A percentile compares a stretch with the other conserved stretches of the same genome.
phyloP scores from a whole-genome alignment of 768 basidiomycete genomes.

The Leccinum uliginosum region DNA sequence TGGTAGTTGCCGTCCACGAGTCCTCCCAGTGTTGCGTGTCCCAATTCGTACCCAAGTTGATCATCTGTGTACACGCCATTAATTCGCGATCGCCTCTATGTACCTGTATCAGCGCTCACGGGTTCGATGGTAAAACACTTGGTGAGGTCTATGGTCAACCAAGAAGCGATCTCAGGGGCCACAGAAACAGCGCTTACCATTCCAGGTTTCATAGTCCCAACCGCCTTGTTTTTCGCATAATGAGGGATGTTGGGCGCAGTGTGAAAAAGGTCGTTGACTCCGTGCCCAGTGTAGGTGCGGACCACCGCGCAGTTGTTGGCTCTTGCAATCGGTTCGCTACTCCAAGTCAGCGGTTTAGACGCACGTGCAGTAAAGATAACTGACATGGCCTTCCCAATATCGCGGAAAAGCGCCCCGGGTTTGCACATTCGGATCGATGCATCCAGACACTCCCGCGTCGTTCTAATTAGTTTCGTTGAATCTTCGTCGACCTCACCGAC shows the following conservation, averaged over 20 bases:
- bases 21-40: conserved; percentile 85
- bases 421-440: conserved; percentile 91
- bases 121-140: conserved; percentile 78
- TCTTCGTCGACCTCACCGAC: conserved; percentile 84
- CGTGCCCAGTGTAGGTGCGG: conserved; percentile 88
- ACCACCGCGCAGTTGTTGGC: conserved; percentile 87
- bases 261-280: conserved; percentile 86
- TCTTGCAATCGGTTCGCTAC: conserved; percentile 80
- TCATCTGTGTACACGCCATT: conserved; percentile 58
- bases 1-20: conserved; percentile 94
- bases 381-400: conserved; percentile 83
- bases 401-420: conserved; percentile 86
- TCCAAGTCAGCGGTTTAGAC: conserved; percentile 10
- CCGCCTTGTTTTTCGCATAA: conserved; percentile 90
- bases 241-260: conserved; percentile 84
- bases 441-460: conserved; percentile 79
- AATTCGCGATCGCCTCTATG: conserved; percentile 1
- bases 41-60: conserved; percentile 81
- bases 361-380: conserved; percentile 27
- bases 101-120: conserved; percentile 36
- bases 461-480: conserved; percentile 74
- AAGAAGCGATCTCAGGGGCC: background rate
- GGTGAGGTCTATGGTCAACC: conserved; percentile 8
- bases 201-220: conserved; percentile 90
- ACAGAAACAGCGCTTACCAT: conserved; percentile 53